Evolutionary conservation across 306 rosid species (phyloP).

Genomic region (Corylus avellana): DNA sequence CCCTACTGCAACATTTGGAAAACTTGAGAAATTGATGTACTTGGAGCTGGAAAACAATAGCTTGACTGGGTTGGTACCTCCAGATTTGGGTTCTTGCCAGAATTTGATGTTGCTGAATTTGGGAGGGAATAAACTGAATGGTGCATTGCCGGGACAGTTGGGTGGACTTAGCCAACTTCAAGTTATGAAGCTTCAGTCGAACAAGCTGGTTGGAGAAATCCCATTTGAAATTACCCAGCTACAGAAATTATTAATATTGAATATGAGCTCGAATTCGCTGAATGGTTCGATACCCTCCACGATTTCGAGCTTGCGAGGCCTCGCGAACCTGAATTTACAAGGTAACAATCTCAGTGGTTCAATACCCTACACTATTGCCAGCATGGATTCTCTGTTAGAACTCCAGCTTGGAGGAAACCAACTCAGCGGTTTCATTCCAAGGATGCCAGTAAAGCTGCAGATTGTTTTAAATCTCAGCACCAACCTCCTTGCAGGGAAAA

Average conservation of each 20-base stretch:
- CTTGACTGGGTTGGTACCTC: slow-evolving; percentile 51
- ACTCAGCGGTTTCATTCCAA: slow-evolving; percentile 62
- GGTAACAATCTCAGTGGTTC: slow-evolving; percentile 54
- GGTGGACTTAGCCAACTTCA: slow-evolving; percentile 55
- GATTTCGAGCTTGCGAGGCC: slow-evolving; percentile 37
- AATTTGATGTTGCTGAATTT: slow-evolving; percentile 66
- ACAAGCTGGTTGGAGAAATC: slow-evolving; percentile 54
- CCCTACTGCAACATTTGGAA: slow-evolving; percentile 26
- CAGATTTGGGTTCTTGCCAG: slow-evolving; percentile 43
- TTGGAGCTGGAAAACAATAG: slow-evolving; percentile 64
- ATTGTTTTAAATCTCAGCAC: slow-evolving; percentile 69
- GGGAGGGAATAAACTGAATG: slow-evolving; percentile 53
- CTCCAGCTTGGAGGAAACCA: slow-evolving; percentile 72
- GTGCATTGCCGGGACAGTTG: slow-evolving; percentile 49
- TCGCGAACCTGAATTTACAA: slow-evolving; percentile 48
- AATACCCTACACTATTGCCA: slow-evolving; percentile 43
- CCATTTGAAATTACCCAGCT: slow-evolving; percentile 46
- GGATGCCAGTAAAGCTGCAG: slow-evolving; percentile 55
- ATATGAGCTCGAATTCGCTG: slow-evolving; percentile 68
- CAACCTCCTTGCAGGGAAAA: slow-evolving; percentile 57
- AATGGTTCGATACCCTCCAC: slow-evolving; percentile 57
- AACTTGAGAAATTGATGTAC: slow-evolving; percentile 36
- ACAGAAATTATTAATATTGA: slow-evolving; percentile 34
- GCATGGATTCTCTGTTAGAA: slow-evolving; percentile 40
- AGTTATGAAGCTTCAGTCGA: slow-evolving; percentile 61